Percentiles rank a stretch among this genome's conserved stretches.
These are phyloP conservation scores for Colletotrichum karsti DNA, from an alignment of 2,329 filamentous ascomycete genomes.

Conservation along the genomic window DNA sequence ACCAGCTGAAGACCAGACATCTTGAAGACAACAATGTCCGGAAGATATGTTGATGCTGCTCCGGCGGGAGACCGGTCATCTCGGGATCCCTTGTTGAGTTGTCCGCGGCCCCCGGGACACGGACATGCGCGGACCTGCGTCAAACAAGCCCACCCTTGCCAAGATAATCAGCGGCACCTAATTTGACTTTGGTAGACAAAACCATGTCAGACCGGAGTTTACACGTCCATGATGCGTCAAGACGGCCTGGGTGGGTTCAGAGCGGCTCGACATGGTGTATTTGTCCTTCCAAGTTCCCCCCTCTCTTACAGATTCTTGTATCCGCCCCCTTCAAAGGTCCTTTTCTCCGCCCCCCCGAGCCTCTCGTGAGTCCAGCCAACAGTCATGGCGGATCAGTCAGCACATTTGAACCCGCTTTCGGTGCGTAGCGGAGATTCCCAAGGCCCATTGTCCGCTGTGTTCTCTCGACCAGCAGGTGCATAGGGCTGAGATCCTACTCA, in stretches of 20 bases:
- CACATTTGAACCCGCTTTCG: slow-evolving; percentile 19
- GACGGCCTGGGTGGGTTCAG: not conserved
- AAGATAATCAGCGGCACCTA: not conserved
- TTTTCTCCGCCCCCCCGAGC: not conserved
- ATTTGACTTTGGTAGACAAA: slow-evolving; percentile 1
- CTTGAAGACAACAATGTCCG: not conserved
- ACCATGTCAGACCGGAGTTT: not conserved
- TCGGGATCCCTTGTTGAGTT: not conserved
- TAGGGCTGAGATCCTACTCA: not conserved
- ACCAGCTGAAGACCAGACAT: not conserved
- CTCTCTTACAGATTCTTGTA: not conserved
- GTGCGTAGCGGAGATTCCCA: slow-evolving; percentile 11
- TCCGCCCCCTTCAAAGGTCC: not conserved
- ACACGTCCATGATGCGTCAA: not conserved
- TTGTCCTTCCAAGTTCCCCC: not conserved
- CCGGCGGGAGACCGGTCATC: not conserved
- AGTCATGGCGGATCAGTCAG: slow-evolving; percentile 17
- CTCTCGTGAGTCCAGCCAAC: not conserved
- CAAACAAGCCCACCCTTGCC: not conserved
- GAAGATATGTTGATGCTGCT: not conserved
- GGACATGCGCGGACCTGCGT: not conserved
- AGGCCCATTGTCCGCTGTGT: slow-evolving; percentile 6
- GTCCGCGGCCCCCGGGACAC: slow-evolving; percentile 9
- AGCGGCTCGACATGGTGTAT: not conserved
- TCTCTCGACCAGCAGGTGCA: not conserved